Evolutionary conservation across 2,329 filamentous ascomycete genomes (phyloP), one percentile per base, ranked within the genome.

Genomic region (Fusarium longipes): DNA sequence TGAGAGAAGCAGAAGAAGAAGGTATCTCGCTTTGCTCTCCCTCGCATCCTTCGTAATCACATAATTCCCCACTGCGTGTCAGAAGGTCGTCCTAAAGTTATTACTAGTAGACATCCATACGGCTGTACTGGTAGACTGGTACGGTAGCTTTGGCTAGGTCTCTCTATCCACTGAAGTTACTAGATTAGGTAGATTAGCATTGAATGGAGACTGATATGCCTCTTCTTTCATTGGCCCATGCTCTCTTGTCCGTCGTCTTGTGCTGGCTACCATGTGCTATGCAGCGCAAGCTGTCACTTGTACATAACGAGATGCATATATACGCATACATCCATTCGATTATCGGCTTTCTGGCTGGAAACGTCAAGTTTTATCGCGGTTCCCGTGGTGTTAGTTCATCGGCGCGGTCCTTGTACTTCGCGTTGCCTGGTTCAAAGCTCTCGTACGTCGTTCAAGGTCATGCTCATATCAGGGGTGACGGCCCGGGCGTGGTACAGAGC

Each of bases 381-480:
- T 50, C 54, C 51, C 47, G 42, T 53, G 47, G 36, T 57, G 57
- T 63, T 48, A 53, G 49, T 65, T 65, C 57, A 54, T 62, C 56
- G 42, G 61, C 54, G 65, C 58, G 65, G 52, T 57, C 30, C 47
- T 66, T 33, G n/a, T 18, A 22, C 48, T 30, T 61, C 54, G 48
- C 55, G 43, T 67, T 66, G 57, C 45, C 56, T 68, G 58, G 58
- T 54, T 69, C 70, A 20, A 49, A 40, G 14, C 15, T 33, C 43
- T 20, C 49, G 62, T 67, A 27, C 38, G 29, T 47, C 20, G 43
- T 30, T 47, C 43, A 32, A 32, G 45, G 30, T 48, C 30, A 36
- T 48, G 30, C 55, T 69, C 70, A 39, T n/a, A n/a, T 68, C 70
- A 73, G 70, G 70, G 70, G 70, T 50, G 59, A 53, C 65, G 65